phyloP scores from a whole-genome alignment of 495 filamentous ascomycete genomes.

The Penicillium nucicola region DNA sequence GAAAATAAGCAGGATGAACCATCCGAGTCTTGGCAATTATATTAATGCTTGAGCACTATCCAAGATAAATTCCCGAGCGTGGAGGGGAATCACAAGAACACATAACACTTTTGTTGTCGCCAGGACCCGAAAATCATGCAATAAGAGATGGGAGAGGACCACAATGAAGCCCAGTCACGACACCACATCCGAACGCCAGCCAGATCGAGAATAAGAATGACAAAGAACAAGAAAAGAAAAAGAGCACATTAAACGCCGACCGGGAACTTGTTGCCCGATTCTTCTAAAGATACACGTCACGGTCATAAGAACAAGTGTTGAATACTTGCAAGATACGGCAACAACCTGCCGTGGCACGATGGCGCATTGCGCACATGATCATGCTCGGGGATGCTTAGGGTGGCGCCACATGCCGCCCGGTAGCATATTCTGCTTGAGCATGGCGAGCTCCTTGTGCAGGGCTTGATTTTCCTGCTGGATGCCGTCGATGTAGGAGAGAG shows the following conservation, averaged over 20 bases:
- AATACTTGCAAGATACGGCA: neutral
- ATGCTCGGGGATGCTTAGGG: slow-evolving; percentile 12
- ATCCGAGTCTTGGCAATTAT: slow-evolving; percentile 27
- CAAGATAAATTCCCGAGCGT: neutral
- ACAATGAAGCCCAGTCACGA: neutral
- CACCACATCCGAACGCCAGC: neutral
- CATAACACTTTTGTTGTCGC: slow-evolving; percentile 28
- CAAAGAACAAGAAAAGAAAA: neutral
- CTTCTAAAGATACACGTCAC: slow-evolving; percentile 21
- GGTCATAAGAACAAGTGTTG: slow-evolving; percentile 12
- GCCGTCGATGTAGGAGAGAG: slow-evolving; percentile 67
- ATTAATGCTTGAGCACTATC: slow-evolving; percentile 26
- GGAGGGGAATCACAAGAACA: slow-evolving; percentile 15
- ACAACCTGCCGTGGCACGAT: slow-evolving; percentile 1
- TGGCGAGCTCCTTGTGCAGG: slow-evolving; percentile 35
- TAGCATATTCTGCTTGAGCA: slow-evolving; percentile 35
- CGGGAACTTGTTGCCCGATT: slow-evolving; percentile 1
- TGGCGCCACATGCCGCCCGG: slow-evolving; percentile 32
- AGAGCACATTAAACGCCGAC: slow-evolving; percentile 10
- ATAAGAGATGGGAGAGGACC: slow-evolving; percentile 18
- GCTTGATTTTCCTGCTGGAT: slow-evolving; percentile 42
- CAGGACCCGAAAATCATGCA: slow-evolving; percentile 17
- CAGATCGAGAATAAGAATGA: neutral
- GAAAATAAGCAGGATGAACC: slow-evolving; percentile 5
- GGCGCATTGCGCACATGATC: neutral